Evolutionary conservation across 2,329 filamentous ascomycete species (phyloP).

Genomic region (Meredithiella fracta): DNA sequence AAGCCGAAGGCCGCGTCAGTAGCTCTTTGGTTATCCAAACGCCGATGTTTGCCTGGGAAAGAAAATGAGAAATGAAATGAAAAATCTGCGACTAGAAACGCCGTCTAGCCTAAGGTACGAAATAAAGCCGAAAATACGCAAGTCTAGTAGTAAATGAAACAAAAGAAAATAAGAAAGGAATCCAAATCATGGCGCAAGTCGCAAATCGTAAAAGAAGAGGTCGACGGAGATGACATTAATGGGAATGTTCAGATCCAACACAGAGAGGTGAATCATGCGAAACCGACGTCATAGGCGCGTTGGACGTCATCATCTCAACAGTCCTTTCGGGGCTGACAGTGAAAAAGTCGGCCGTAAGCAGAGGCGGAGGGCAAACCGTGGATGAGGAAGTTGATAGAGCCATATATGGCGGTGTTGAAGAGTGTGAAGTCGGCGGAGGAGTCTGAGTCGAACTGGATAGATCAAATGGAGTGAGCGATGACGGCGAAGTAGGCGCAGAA

Average conservation of each 20-base stretch:
- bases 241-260: not conserved
- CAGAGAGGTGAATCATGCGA: not conserved
- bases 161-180: not conserved
- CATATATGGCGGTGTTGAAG: too few relatives aligned
- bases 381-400: too few relatives aligned
- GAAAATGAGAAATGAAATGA: not conserved
- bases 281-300: conserved; percentile 8
- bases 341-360: not conserved
- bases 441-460: too few relatives aligned
- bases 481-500: not conserved
- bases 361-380: too few relatives aligned
- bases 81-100: not conserved
- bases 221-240: not conserved
- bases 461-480: too few relatives aligned
- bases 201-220: conserved; percentile 2
- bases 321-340: not conserved
- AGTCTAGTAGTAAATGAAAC: not conserved
- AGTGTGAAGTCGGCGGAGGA: too few relatives aligned
- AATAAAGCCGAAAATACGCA: not conserved
- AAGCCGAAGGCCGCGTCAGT: not conserved
- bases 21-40: not conserved
- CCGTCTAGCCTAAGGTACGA: not conserved
- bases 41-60: not conserved
- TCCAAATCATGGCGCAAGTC: not conserved
- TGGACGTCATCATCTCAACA: not conserved